Evolutionary conservation across 352 stramenopile genomes (phyloP).

Genomic region (Poterioochromonas sp.): DNA sequence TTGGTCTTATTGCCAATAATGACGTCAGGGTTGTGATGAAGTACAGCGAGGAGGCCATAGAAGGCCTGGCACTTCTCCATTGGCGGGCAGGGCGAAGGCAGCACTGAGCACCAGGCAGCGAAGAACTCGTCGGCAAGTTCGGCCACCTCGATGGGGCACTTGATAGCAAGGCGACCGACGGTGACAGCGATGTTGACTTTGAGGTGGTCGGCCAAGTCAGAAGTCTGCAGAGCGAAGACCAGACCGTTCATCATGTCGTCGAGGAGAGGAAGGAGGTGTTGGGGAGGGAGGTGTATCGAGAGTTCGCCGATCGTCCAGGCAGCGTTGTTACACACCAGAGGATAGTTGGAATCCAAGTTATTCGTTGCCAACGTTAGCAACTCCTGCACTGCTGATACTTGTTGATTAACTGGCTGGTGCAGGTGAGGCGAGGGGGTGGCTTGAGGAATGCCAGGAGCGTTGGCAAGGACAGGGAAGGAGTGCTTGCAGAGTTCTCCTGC

Average conservation of each 20-base stretch:
- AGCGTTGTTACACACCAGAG: slow-evolving; percentile 30
- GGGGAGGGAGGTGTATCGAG: background rate
- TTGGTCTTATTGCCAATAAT: slow-evolving; percentile 6
- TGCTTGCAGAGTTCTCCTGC: background rate
- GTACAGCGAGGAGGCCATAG: slow-evolving; percentile 1
- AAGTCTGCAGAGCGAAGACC: background rate
- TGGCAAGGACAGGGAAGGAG: background rate
- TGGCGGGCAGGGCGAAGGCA: background rate
- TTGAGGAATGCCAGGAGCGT: background rate
- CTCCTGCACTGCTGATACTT: background rate
- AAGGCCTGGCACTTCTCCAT: slow-evolving; percentile 20
- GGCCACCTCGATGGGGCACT: background rate
- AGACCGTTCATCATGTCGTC: background rate
- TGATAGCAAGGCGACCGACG: background rate
- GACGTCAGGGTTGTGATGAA: background rate
- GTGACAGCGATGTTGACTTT: slow-evolving; percentile 23
- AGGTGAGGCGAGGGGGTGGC: background rate
- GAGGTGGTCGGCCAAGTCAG: background rate
- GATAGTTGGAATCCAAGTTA: background rate
- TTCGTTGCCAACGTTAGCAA: background rate
- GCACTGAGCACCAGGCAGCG: slow-evolving; percentile 11
- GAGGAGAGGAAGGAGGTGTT: background rate
- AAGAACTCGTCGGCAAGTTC: slow-evolving; percentile 31
- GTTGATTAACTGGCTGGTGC: background rate
- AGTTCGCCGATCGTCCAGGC: slow-evolving; percentile 25